A percentile compares a stretch with the other conserved stretches of the same genome.
These are phyloP conservation scores for Phytomonas serpens DNA, from an alignment of 208 protist genomes.

Conservation along the genomic window DNA sequence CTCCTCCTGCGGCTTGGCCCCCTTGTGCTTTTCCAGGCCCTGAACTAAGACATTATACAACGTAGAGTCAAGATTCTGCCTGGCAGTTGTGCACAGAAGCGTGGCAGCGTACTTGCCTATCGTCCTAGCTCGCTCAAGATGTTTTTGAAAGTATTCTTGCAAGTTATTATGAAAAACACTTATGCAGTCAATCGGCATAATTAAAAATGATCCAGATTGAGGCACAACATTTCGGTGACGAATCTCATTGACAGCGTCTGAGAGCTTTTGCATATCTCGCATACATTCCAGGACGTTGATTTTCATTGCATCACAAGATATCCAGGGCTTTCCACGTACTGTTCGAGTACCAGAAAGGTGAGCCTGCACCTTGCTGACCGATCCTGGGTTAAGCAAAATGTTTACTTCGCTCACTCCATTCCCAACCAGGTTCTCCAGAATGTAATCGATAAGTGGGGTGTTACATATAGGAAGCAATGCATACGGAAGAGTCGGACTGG, in stretches of 20 bases:
- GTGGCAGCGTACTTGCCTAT: constrained; percentile 76
- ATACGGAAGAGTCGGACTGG: constrained; percentile 42
- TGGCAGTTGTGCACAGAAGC: constrained; percentile 61
- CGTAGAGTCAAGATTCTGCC: constrained; percentile 31
- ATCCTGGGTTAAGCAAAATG: constrained; percentile 53
- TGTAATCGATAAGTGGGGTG: constrained; percentile 81
- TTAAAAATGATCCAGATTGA: constrained; percentile 68
- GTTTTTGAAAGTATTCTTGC: constrained; percentile 39
- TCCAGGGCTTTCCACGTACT: constrained; percentile 53
- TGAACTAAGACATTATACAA: constrained; percentile 59
- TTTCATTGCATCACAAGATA: constrained; percentile 52
- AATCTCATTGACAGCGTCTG: constrained; percentile 53
- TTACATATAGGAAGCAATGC: constrained; percentile 82
- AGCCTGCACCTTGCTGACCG: constrained; percentile 27
- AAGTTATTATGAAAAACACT: constrained; percentile 49
- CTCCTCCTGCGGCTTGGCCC: constrained; percentile 15
- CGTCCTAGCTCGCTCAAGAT: constrained; percentile 48
- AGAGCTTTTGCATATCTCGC: constrained; percentile 36
- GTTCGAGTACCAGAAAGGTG: constrained; percentile 53
- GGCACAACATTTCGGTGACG: constrained; percentile 67
- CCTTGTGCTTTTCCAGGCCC: constrained; percentile 20
- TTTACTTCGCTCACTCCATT: constrained; percentile 66
- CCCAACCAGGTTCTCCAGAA: constrained; percentile 72
- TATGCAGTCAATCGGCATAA: constrained; percentile 69
- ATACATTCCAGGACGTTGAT: constrained; percentile 55